A percentile compares a stretch with the other conserved stretches of the same genome.
These are phyloP conservation scores for Phanerodontia chrysosporium DNA, from an alignment of 768 basidiomycete species.

Conservation along the genomic window DNA sequence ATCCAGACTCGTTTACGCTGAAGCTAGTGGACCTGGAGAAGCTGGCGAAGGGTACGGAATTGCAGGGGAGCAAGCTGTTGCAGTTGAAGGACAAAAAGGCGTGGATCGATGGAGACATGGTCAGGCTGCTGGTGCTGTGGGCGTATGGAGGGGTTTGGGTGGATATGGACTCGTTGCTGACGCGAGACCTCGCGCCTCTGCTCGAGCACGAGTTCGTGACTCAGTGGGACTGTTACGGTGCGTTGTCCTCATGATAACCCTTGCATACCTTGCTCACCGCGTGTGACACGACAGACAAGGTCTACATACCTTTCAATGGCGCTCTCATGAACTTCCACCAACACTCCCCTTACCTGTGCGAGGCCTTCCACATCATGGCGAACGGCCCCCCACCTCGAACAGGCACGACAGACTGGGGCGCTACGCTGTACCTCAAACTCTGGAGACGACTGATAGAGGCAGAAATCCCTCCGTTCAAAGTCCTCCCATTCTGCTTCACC, in stretches of 20 bases:
- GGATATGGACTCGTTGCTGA: constrained; percentile 95
- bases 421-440: constrained; percentile 85
- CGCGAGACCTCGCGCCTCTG: constrained; percentile 80
- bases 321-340: constrained; percentile 90
- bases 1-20: constrained; percentile 70
- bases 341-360: constrained; percentile 94
- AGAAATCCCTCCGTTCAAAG: constrained; percentile 77
- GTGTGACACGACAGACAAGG: constrained; percentile 51
- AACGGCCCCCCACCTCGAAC: constrained; percentile 66
- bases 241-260: constrained; percentile 36
- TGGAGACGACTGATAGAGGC: constrained; percentile 78
- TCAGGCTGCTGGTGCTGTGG: constrained; percentile 87
- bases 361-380: constrained; percentile 90
- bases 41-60: constrained; percentile 72
- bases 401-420: constrained; percentile 91
- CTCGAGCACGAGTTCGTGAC: constrained; percentile 95
- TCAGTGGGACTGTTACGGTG: constrained; percentile 99
- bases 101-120: constrained; percentile 93
- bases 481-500: constrained; percentile 93
- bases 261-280: neutral
- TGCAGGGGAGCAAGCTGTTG: constrained; percentile 64
- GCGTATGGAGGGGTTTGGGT: constrained; percentile 92
- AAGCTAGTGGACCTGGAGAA: constrained; percentile 59
- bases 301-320: constrained; percentile 80
- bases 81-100: constrained; percentile 69